phyloP scores from a whole-genome alignment of 2,329 filamentous ascomycete species.

The Cercospora sp. region DNA sequence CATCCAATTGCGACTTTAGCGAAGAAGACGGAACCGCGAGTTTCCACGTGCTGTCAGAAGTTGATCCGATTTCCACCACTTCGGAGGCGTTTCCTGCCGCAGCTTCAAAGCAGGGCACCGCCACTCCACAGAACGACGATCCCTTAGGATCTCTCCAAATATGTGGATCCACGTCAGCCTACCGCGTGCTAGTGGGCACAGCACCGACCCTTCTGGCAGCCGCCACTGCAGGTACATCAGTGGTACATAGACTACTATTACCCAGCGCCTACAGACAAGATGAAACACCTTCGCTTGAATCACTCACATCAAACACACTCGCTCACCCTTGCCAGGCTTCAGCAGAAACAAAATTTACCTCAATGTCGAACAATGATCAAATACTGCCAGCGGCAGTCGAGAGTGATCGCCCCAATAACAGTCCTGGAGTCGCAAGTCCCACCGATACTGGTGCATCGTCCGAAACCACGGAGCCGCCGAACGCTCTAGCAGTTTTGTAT shows the following conservation, averaged over 20 bases:
- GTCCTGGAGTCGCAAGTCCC: not conserved
- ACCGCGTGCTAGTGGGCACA: constrained; percentile 10
- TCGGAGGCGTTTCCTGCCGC: constrained; percentile 1
- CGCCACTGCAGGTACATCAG: constrained; percentile 20
- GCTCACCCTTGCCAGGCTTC: not conserved
- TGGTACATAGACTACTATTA: constrained; percentile 14
- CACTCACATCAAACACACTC: not conserved
- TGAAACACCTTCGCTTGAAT: constrained; percentile 3
- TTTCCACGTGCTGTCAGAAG: not conserved
- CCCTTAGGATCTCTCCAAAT: not conserved
- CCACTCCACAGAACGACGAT: constrained; percentile 15
- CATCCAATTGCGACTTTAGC: not conserved
- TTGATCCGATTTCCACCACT: not conserved
- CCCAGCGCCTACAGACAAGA: constrained; percentile 8
- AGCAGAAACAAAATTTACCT: not conserved
- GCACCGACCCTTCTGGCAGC: constrained; percentile 16
- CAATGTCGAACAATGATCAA: constrained; percentile 9
- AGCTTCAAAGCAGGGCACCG: constrained; percentile 6
- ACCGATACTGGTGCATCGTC: not conserved
- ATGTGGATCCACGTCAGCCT: constrained; percentile 20
- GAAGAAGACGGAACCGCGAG: not conserved
- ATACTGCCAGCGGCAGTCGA: constrained; percentile 1
- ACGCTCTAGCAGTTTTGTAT: constrained; percentile 13
- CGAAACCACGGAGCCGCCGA: constrained; percentile 11
- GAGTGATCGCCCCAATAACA: not conserved